Conservation (phyloP, 345 rosid genomes). For the Populus simonii region DNA sequence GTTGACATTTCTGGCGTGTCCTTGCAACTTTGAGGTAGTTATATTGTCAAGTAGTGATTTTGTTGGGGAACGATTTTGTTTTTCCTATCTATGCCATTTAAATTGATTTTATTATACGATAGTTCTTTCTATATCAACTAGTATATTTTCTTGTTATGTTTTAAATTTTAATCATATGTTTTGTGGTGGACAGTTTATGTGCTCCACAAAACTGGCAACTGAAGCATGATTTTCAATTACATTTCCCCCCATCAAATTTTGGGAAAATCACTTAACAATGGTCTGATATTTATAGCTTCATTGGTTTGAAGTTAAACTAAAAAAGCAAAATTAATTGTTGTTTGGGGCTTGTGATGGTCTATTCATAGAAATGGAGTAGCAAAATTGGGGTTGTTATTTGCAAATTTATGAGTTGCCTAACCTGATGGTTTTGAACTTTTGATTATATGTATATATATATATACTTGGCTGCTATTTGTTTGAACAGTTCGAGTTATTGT, state of each 20-base stretch:
- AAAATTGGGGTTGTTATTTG: neutral
- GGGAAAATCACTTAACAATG: neutral
- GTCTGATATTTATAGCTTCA: neutral
- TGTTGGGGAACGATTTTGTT: no score
- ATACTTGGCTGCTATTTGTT: neutral
- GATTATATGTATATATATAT: no score
- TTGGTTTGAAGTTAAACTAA: neutral
- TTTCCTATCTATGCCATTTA: no score
- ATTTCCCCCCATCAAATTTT: neutral
- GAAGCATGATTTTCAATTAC: neutral
- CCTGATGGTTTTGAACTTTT: neutral
- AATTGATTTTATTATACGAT: no score
- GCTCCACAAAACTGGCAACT: neutral
- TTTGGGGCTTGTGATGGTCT: neutral
- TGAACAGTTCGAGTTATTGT: neutral
- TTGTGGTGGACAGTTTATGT: no score
- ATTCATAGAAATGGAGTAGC: neutral
- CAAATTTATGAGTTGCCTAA: neutral
- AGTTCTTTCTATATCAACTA: no score
- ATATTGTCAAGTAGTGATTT: no score
- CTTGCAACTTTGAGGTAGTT: no score
- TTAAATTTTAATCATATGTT: neutral
- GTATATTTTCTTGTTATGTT: no score
- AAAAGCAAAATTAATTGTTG: neutral
- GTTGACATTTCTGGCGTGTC: no score